These are phyloP conservation scores for Trichoderma sp. DNA, from an alignment of 2,329 filamentous ascomycete genomes.

Conservation along the genomic window DNA sequence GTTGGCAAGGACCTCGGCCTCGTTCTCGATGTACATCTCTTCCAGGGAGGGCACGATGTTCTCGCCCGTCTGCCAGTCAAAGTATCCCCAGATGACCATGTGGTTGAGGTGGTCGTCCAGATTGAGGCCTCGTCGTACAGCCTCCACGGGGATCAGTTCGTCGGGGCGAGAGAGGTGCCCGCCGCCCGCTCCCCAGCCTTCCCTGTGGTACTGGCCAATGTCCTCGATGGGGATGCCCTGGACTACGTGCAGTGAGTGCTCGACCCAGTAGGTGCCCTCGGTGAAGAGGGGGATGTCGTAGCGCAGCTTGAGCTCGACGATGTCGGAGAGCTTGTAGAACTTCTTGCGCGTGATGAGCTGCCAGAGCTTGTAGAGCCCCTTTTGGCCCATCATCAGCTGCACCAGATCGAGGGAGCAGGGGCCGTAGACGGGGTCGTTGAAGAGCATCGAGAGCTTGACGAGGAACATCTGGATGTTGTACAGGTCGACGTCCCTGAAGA, in stretches of 20 bases:
- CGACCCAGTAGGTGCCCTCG: slow-evolving; percentile 31
- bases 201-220: slow-evolving; percentile 56
- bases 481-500: slow-evolving; percentile 62
- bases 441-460: slow-evolving; percentile 70
- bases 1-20: slow-evolving; percentile 42
- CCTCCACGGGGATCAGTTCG: slow-evolving; percentile 61
- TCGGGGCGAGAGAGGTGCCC: slow-evolving; percentile 58
- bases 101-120: slow-evolving; percentile 57
- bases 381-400: slow-evolving; percentile 63
- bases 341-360: slow-evolving; percentile 59
- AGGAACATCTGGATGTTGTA: slow-evolving; percentile 66
- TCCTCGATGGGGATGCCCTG: slow-evolving; percentile 56
- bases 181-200: slow-evolving; percentile 57
- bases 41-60: slow-evolving; percentile 55
- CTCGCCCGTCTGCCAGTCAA: slow-evolving; percentile 55
- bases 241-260: slow-evolving; percentile 38
- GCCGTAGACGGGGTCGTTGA: slow-evolving; percentile 64
- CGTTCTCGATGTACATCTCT: slow-evolving; percentile 56
- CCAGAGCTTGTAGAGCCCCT: slow-evolving; percentile 58
- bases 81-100: slow-evolving; percentile 65
- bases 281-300: slow-evolving; percentile 56
- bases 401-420: slow-evolving; percentile 54
- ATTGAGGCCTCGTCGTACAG: slow-evolving; percentile 52
- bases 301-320: slow-evolving; percentile 59
- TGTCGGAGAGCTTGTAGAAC: slow-evolving; percentile 53